These are phyloP conservation scores for Aegilops sharonensis DNA, from an alignment of 176 grass and related monocot species.

Conservation along the genomic window DNA sequence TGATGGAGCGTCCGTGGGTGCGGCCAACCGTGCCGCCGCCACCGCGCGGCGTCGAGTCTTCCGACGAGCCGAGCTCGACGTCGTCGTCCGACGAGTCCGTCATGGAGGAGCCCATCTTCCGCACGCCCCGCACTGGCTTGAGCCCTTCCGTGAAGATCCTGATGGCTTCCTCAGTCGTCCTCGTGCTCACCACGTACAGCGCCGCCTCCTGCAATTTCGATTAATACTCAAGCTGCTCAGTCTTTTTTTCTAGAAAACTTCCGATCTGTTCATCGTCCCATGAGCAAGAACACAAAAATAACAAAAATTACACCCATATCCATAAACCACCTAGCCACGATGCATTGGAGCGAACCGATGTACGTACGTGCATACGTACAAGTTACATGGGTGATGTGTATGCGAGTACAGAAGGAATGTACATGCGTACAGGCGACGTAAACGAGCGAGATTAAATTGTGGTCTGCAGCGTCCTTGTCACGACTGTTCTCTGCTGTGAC, in stretches of 20 bases:
- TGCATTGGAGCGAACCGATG: too few species aligned
- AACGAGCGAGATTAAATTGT: background rate
- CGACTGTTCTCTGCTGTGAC: background rate
- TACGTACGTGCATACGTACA: too few species aligned
- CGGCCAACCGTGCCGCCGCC: background rate
- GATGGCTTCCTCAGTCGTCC: conserved; percentile 48
- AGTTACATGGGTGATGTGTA: too few species aligned
- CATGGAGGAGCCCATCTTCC: background rate
- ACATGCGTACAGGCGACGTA: background rate
- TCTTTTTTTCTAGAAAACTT: too few species aligned
- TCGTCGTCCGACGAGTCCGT: conserved; percentile 20
- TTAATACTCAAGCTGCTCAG: background rate
- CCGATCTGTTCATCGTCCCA: too few species aligned
- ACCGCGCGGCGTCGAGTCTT: background rate
- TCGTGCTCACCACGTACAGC: conserved; percentile 46
- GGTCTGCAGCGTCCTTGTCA: background rate
- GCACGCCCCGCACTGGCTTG: background rate
- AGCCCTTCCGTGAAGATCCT: conserved; percentile 49
- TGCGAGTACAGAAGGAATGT: too few species aligned
- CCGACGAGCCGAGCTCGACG: background rate
- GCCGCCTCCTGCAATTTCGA: conserved; percentile 43
- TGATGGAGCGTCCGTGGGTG: background rate
- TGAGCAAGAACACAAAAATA: too few species aligned
- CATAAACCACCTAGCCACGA: too few species aligned
- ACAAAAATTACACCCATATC: too few species aligned